Percentiles rank a stretch among this genome's conserved stretches.
phyloP scores from a whole-genome alignment of 768 basidiomycete species.

The Trametes villosa region DNA sequence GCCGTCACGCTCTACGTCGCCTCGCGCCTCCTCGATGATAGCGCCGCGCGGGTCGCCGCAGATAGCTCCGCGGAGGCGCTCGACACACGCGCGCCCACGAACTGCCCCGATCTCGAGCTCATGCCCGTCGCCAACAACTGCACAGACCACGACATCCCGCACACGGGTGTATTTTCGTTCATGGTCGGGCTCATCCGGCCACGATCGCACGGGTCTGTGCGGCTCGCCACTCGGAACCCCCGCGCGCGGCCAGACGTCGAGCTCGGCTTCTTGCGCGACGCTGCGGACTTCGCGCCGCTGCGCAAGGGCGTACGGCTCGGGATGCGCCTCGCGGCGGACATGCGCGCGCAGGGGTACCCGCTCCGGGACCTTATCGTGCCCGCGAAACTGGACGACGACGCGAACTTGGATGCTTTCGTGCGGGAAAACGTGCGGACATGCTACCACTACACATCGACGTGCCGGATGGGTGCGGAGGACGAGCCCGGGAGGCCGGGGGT shows the following conservation, averaged over 20 bases:
- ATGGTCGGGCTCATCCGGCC: constrained; percentile 33
- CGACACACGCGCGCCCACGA: constrained; percentile 19
- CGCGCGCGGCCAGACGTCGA: constrained; percentile 36
- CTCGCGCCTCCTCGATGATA: not conserved
- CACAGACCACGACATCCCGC: constrained; percentile 11
- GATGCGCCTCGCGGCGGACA: constrained; percentile 23
- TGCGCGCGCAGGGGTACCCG: constrained; percentile 21
- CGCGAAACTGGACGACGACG: constrained; percentile 29
- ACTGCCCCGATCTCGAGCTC: constrained; percentile 45
- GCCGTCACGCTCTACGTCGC: constrained; percentile 8
- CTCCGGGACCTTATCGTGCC: constrained; percentile 32
- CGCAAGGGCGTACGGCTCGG: constrained; percentile 26
- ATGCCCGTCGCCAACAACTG: constrained; percentile 31
- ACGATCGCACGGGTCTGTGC: constrained; percentile 29
- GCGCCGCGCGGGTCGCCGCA: not conserved
- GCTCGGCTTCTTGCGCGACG: constrained; percentile 33
- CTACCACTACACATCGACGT: constrained; percentile 43
- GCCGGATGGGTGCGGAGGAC: constrained; percentile 37
- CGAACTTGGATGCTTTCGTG: constrained; percentile 38
- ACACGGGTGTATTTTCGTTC: constrained; percentile 26
- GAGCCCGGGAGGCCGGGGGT: constrained; percentile 9
- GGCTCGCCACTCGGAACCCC: constrained; percentile 38
- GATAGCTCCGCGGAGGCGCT: not conserved
- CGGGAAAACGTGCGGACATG: constrained; percentile 30
- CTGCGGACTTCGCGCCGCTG: constrained; percentile 32